Percentiles rank a stretch among this genome's conserved stretches.
Evolutionary conservation across 2,329 filamentous ascomycete species (phyloP).

Genomic region (Cladorrhinum sp.): DNA sequence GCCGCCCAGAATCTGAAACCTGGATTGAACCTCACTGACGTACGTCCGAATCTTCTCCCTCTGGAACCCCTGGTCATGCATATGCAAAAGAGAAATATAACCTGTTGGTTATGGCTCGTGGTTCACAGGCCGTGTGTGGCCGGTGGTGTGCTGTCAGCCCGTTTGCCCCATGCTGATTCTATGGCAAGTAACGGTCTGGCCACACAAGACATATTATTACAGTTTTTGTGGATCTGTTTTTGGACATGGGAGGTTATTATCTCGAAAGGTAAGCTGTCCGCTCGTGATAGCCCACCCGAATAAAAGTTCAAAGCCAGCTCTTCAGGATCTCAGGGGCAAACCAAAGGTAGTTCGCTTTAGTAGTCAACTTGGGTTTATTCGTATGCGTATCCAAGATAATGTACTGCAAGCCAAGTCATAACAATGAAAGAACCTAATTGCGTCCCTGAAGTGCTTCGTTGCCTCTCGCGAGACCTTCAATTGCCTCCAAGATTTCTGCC

Average conservation of each 20-base stretch:
- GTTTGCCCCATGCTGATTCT: neutral
- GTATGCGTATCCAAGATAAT: neutral
- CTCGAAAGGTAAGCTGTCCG: too few relatives aligned
- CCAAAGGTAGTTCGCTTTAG: neutral
- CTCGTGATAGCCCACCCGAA: too few relatives aligned
- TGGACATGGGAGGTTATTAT: too few relatives aligned
- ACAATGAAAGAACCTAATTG: neutral
- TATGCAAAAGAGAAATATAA: neutral
- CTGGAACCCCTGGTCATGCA: neutral
- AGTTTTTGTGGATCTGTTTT: neutral
- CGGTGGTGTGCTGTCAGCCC: neutral
- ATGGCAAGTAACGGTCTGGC: neutral
- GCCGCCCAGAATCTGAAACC: neutral
- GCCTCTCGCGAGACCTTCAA: neutral
- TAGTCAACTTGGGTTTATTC: neutral
- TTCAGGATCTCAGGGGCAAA: too few relatives aligned
- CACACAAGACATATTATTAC: neutral
- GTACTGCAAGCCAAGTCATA: neutral
- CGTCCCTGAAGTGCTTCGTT: neutral
- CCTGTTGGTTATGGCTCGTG: neutral
- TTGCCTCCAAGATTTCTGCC: neutral
- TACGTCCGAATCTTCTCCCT: neutral
- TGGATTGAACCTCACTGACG: neutral
- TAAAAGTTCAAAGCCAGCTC: neutral
- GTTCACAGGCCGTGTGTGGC: neutral